Evolutionary conservation across 2,329 filamentous ascomycete species (phyloP).

Genomic region (Leptodontidium sp.): DNA sequence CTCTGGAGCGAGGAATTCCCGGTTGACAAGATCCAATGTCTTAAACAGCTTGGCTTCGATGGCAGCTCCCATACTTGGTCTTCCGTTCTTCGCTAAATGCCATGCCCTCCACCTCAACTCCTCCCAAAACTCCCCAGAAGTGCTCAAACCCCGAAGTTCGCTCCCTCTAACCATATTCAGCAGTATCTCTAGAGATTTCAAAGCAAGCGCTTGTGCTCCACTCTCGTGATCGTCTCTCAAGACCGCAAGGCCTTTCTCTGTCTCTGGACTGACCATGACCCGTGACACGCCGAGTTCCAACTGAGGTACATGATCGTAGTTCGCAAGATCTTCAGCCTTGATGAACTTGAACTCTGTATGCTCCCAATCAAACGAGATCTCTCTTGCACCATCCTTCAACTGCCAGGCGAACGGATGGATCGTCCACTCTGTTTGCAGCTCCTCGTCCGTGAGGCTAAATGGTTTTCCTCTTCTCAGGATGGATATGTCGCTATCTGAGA

Average conservation of each 20-base stretch:
- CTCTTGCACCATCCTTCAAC: constrained; percentile 52
- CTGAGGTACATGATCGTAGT: constrained; percentile 62
- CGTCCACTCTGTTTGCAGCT: constrained; percentile 65
- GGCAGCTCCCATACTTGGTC: constrained; percentile 71
- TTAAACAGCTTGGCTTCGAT: constrained; percentile 60
- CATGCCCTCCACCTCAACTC: constrained; percentile 64
- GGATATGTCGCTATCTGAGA: constrained; percentile 49
- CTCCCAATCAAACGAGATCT: constrained; percentile 68
- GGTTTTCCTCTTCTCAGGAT: constrained; percentile 57
- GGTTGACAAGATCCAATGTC: constrained; percentile 48
- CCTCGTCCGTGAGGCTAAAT: constrained; percentile 63
- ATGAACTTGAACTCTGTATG: constrained; percentile 66
- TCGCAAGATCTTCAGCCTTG: constrained; percentile 55
- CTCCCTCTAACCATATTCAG: constrained; percentile 51
- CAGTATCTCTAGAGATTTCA: constrained; percentile 59
- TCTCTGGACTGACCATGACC: constrained; percentile 56
- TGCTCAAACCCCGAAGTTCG: constrained; percentile 43
- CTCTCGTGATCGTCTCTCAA: constrained; percentile 66
- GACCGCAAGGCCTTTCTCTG: constrained; percentile 56
- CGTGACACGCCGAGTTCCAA: constrained; percentile 64
- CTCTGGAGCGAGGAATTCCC: background rate
- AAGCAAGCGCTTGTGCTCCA: constrained; percentile 66
- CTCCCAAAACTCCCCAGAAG: constrained; percentile 59
- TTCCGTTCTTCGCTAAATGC: constrained; percentile 70
- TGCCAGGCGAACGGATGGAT: constrained; percentile 69